Evolutionary conservation across 495 filamentous ascomycete genomes (phyloP).

Genomic region (Aspergillus cavernicola): DNA sequence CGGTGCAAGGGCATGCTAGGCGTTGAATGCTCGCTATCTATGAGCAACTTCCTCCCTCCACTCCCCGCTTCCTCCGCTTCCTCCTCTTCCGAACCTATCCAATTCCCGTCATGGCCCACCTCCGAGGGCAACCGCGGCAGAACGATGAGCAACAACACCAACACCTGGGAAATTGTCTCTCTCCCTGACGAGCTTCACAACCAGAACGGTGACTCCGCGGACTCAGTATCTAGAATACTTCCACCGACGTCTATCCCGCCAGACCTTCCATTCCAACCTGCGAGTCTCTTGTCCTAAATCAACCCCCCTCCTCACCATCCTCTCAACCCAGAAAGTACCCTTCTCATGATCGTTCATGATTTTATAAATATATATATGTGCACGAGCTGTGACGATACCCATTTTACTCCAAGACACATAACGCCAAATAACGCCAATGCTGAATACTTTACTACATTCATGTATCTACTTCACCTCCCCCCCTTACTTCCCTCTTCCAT

Average conservation of each 20-base stretch:
- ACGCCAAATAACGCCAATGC: too few relatives aligned
- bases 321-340: neutral
- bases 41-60: conserved; percentile 32
- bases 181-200: neutral
- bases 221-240: conserved; percentile 4
- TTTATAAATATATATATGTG: neutral
- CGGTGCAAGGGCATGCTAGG: conserved; percentile 34
- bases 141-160: neutral
- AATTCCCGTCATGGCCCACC: neutral
- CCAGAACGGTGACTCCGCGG: conserved; percentile 3
- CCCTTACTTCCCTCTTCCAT: too few relatives aligned
- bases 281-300: neutral
- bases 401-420: too few relatives aligned
- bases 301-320: too few relatives aligned
- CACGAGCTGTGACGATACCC: neutral
- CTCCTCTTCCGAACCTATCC: conserved; percentile 3
- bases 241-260: conserved; percentile 3
- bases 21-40: conserved; percentile 29
- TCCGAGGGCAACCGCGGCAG: neutral
- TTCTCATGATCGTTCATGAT: neutral
- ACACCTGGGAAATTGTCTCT: conserved; percentile 10
- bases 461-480: neutral
- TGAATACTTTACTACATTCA: neutral
- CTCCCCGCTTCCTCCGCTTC: conserved; percentile 3
- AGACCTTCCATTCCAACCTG: conserved; percentile 5